A percentile compares a stretch with the other conserved stretches of the same genome.
These are phyloP conservation scores for Vanrija sp. DNA, from an alignment of 1,284 basidiomycete species.

Conservation along the genomic window DNA sequence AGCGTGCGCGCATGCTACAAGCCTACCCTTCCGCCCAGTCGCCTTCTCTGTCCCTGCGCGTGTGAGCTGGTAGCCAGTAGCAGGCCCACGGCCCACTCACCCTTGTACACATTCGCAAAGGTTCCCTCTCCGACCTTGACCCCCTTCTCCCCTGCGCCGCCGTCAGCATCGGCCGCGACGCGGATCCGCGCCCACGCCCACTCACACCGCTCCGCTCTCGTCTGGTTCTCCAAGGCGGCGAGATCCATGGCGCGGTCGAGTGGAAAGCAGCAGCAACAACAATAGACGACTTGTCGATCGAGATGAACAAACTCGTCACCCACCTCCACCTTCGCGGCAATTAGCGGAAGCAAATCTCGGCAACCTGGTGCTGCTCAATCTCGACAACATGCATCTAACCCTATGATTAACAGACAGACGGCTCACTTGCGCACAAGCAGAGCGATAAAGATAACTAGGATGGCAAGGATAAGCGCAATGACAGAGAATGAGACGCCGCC, in stretches of 20 bases:
- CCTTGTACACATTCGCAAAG: conserved; percentile 94
- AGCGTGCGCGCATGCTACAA: conserved; percentile 55
- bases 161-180: conserved; percentile 1
- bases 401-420: no score
- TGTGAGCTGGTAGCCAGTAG: background rate
- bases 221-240: conserved; percentile 37
- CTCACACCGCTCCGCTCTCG: conserved; percentile 37
- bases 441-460: conserved; percentile 19
- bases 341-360: no score
- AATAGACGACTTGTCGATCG: no score
- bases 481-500: conserved; percentile 27
- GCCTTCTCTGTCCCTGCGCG: conserved; percentile 30
- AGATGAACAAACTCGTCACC: no score
- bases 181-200: background rate
- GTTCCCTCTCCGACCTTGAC: conserved; percentile 92
- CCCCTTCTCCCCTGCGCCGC: conserved; percentile 59
- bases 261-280: background rate
- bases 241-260: conserved; percentile 36
- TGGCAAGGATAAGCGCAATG: conserved; percentile 14
- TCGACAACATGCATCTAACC: no score
- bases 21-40: conserved; percentile 37
- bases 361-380: no score
- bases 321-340: no score
- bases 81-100: conserved; percentile 48
- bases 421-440: conserved; percentile 10